Percentiles rank a stretch among this genome's conserved stretches.
phyloP scores from a whole-genome alignment of 768 basidiomycete genomes.

The Leucogyrophana mollusca region DNA sequence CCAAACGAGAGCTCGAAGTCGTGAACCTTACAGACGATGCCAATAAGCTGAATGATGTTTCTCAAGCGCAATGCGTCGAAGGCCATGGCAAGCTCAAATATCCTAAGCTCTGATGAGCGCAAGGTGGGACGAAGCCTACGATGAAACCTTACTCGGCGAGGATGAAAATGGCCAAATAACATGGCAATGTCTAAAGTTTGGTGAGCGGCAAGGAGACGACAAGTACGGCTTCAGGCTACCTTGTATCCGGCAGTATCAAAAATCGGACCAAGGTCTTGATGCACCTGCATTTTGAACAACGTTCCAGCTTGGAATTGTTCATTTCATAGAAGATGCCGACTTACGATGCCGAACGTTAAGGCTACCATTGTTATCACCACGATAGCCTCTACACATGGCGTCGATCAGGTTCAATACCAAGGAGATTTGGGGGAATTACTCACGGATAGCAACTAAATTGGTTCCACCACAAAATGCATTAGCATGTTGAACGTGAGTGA shows the following conservation, averaged over 20 bases:
- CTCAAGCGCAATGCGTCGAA: constrained; percentile 79
- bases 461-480: constrained; percentile 7
- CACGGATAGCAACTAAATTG: constrained; percentile 54
- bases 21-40: constrained; percentile 57
- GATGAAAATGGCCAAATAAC: constrained; percentile 82
- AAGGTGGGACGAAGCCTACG: constrained; percentile 6
- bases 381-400: constrained; percentile 56
- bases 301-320: constrained; percentile 3
- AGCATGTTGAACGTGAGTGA: constrained; percentile 4
- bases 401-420: constrained; percentile 4
- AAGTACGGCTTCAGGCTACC: constrained; percentile 31
- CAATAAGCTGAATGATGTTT: constrained; percentile 76
- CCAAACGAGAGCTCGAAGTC: not conserved
- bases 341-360: constrained; percentile 64
- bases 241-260: constrained; percentile 44
- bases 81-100: constrained; percentile 80
- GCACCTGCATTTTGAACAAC: constrained; percentile 45
- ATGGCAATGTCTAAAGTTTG: constrained; percentile 63
- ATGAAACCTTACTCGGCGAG: constrained; percentile 76
- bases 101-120: no score
- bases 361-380: constrained; percentile 75
- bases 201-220: constrained; percentile 14
- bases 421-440: constrained; percentile 29
- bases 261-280: constrained; percentile 24
- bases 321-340: constrained; percentile 17